phyloP scores from a whole-genome alignment of 129 eudicot genomes.

The Lactuca saligna region DNA sequence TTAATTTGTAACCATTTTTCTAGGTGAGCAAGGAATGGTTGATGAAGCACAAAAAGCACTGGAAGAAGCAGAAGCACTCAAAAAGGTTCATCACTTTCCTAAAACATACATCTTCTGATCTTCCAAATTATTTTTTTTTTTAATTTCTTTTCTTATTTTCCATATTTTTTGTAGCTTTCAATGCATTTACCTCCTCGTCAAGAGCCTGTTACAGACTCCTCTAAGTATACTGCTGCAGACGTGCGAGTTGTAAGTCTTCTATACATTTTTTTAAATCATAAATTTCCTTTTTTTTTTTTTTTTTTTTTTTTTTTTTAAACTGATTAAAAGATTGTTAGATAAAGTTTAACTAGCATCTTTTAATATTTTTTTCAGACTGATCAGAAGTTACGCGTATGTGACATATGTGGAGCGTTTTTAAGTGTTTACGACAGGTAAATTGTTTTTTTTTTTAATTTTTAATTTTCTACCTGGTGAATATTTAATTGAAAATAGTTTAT shows the following conservation, averaged over 20 bases:
- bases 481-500: constrained; percentile 6
- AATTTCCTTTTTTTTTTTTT: neutral
- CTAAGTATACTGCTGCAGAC: constrained; percentile 93
- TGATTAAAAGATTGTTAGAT: neutral
- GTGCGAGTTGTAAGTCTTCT: constrained; percentile 87
- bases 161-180: constrained; percentile 21
- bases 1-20: constrained; percentile 1
- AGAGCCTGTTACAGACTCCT: constrained; percentile 71
- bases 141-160: neutral
- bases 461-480: neutral
- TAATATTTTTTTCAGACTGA: constrained; percentile 60
- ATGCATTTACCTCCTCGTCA: constrained; percentile 69
- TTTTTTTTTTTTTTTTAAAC: too few species aligned
- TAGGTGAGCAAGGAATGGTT: constrained; percentile 96
- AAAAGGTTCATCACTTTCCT: constrained; percentile 58
- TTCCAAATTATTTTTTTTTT: constrained; percentile 1
- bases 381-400: constrained; percentile 99
- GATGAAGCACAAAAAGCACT: constrained; percentile 94
- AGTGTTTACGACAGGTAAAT: constrained; percentile 96
- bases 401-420: constrained; percentile 97
- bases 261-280: neutral
- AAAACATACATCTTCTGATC: neutral
- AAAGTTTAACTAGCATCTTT: neutral
- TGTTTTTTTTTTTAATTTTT: neutral
- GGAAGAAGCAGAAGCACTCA: constrained; percentile 98